Evolutionary conservation across 768 basidiomycete genomes (phyloP).

Genomic region (Rickenella mellea): DNA sequence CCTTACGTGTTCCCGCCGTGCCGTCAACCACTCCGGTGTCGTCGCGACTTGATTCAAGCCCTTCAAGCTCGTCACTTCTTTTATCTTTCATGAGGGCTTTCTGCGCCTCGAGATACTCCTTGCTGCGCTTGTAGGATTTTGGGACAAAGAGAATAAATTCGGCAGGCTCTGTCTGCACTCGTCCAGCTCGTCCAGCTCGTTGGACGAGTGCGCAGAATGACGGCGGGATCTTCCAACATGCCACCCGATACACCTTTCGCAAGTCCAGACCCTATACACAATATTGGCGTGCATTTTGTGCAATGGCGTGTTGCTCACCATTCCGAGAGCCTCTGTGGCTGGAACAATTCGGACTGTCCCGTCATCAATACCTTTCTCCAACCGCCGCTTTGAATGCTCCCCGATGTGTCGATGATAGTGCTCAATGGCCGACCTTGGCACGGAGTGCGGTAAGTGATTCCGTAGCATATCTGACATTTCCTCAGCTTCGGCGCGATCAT

Average conservation of each 20-base stretch:
- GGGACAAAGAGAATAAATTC: conserved; percentile 11
- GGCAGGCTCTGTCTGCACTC: conserved; percentile 7
- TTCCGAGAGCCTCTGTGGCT: conserved; percentile 28
- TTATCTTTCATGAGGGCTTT: too few species aligned
- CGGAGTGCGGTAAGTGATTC: not conserved
- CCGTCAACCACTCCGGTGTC: too few species aligned
- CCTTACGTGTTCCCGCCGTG: too few species aligned
- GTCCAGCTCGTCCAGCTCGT: conserved; percentile 11
- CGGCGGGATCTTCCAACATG: conserved; percentile 13
- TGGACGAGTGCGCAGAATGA: conserved; percentile 15
- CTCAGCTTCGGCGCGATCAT: conserved; percentile 9
- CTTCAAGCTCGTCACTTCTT: too few species aligned
- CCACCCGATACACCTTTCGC: conserved; percentile 9
- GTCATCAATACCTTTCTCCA: not conserved
- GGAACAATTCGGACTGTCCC: conserved; percentile 20
- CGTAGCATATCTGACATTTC: conserved; percentile 8
- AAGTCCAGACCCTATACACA: conserved; percentile 9
- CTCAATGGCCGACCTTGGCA: not conserved
- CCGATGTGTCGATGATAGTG: not conserved
- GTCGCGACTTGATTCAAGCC: too few species aligned
- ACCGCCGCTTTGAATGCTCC: not conserved
- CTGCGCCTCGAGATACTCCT: too few species aligned
- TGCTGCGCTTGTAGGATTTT: too few species aligned
- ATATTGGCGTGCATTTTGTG: not conserved
- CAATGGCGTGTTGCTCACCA: conserved; percentile 12